Conservation (phyloP, 2,329 filamentous ascomycete genomes). For the Thermoascus crustaceus region DNA sequence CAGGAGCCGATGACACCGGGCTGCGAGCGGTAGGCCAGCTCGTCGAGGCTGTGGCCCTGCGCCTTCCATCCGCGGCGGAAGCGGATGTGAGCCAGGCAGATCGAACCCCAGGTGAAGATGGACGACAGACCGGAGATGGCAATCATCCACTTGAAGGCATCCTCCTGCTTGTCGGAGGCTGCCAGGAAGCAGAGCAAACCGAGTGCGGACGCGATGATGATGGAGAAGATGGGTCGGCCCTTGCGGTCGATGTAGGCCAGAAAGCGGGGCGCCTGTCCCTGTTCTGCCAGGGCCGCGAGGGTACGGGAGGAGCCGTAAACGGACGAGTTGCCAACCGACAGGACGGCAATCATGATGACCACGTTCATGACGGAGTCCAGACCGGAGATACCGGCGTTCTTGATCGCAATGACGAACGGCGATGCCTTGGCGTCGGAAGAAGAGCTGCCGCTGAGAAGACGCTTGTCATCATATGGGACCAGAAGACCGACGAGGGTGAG, state of each 20-base stretch:
- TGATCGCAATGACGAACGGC: slow-evolving; percentile 88
- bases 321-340: slow-evolving; percentile 86
- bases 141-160: slow-evolving; percentile 72
- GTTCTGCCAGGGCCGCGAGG: slow-evolving; percentile 79
- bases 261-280: slow-evolving; percentile 69
- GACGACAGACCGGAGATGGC: slow-evolving; percentile 64
- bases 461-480: slow-evolving; percentile 61
- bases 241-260: slow-evolving; percentile 74
- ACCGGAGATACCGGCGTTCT: slow-evolving; percentile 70
- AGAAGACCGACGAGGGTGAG: slow-evolving; percentile 73
- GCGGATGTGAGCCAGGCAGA: slow-evolving; percentile 85
- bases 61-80: slow-evolving; percentile 73
- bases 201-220: slow-evolving; percentile 56
- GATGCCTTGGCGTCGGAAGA: slow-evolving; percentile 66
- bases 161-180: slow-evolving; percentile 50
- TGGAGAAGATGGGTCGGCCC: slow-evolving; percentile 70
- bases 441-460: slow-evolving; percentile 52
- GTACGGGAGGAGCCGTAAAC: slow-evolving; percentile 89
- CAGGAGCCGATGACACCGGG: slow-evolving; percentile 73
- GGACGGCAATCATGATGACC: slow-evolving; percentile 84
- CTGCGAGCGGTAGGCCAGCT: slow-evolving; percentile 75
- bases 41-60: slow-evolving; percentile 61
- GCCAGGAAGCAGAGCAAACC: slow-evolving; percentile 74
- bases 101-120: slow-evolving; percentile 72
- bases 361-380: slow-evolving; percentile 87